These are phyloP conservation scores for Ustilago vetiveriae DNA, from an alignment of 1,284 basidiomycete genomes.

Conservation along the genomic window DNA sequence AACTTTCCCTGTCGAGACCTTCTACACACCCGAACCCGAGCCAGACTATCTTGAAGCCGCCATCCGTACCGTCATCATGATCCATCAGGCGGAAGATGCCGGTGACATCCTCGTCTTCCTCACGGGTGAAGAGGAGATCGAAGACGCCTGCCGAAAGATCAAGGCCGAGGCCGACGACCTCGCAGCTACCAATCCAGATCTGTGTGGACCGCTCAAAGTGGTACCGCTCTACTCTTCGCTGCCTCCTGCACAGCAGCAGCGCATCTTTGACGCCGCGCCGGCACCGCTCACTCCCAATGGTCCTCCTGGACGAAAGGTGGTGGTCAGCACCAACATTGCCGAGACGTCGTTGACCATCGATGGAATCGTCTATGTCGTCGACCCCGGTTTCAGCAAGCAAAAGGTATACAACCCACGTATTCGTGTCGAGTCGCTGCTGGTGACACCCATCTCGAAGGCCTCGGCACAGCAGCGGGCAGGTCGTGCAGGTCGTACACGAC, in stretches of 20 bases:
- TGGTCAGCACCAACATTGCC: constrained; percentile 96
- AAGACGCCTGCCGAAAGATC: constrained; percentile 94
- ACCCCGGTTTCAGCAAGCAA: constrained; percentile 96
- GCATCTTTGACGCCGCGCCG: constrained; percentile 91
- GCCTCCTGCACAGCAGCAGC: constrained; percentile 90
- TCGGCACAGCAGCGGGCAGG: constrained; percentile 95
- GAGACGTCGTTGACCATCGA: constrained; percentile 98
- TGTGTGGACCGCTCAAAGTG: constrained; percentile 78
- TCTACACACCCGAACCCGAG: constrained; percentile 95
- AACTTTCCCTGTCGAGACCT: constrained; percentile 92
- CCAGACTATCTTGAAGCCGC: constrained; percentile 97
- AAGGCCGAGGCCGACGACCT: constrained; percentile 74
- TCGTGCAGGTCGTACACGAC: constrained; percentile 92
- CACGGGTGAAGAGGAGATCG: constrained; percentile 98
- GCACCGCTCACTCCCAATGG: constrained; percentile 74
- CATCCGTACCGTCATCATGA: constrained; percentile 95
- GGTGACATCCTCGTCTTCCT: constrained; percentile 95
- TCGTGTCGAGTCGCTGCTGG: constrained; percentile 91
- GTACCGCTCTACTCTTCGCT: constrained; percentile 93
- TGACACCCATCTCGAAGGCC: constrained; percentile 95
- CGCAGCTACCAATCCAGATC: constrained; percentile 58
- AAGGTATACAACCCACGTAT: constrained; percentile 97
- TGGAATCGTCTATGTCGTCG: constrained; percentile 98
- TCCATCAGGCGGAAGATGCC: constrained; percentile 92
- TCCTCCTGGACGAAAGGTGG: constrained; percentile 89